phyloP scores from a whole-genome alignment of 1,284 basidiomycete genomes.

The Volvariella surrecta region DNA sequence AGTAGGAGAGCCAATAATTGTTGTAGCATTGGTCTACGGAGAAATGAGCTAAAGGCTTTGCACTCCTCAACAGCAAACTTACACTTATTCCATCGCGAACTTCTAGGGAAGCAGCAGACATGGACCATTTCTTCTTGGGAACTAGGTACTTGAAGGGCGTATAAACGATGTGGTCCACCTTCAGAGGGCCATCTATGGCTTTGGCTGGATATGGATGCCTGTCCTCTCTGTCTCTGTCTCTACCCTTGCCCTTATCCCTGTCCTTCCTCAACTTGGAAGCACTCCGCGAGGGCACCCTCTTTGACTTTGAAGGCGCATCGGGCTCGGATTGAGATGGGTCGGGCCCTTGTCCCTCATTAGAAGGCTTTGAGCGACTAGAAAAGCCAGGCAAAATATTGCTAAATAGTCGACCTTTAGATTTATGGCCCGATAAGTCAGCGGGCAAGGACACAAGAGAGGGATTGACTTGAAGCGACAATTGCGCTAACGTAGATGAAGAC shows the following conservation, averaged over 20 bases:
- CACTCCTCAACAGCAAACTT: constrained; percentile 19
- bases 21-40: constrained; percentile 40
- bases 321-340: background rate
- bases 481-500: background rate
- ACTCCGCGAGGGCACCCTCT: constrained; percentile 3
- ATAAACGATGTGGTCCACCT: background rate
- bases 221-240: constrained; percentile 1
- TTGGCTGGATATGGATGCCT: background rate
- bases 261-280: constrained; percentile 7
- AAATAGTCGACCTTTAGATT: background rate
- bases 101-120: constrained; percentile 68
- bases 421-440: background rate
- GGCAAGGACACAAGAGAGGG: background rate
- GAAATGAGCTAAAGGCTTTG: constrained; percentile 10
- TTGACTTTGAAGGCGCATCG: too few relatives aligned
- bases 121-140: constrained; percentile 50
- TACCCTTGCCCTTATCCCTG: constrained; percentile 8
- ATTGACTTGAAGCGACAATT: background rate
- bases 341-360: constrained; percentile 9
- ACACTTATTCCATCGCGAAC: constrained; percentile 71
- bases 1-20: constrained; percentile 66
- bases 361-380: background rate
- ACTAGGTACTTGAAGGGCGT: constrained; percentile 28
- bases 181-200: too few relatives aligned
- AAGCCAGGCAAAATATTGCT: background rate